phyloP scores from a whole-genome alignment of 345 rosid species.

The Populus davidiana region DNA sequence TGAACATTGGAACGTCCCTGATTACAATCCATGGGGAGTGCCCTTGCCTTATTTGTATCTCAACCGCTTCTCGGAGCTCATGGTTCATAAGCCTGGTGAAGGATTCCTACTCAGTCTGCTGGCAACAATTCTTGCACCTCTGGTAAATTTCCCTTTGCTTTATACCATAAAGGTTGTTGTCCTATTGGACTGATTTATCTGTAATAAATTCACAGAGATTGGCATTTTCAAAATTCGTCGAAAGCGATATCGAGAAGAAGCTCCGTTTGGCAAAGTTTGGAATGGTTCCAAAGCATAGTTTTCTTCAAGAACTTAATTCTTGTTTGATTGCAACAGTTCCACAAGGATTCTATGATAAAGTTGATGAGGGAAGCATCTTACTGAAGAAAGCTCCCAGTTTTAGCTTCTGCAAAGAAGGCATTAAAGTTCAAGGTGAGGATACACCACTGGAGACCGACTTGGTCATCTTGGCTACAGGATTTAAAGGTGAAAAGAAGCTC shows the following conservation, averaged over 20 bases:
- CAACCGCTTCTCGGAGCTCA: constrained; percentile 45
- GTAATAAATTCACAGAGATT: constrained; percentile 26
- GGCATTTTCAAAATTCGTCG: constrained; percentile 35
- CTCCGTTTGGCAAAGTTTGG: constrained; percentile 32
- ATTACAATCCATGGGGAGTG: constrained; percentile 46
- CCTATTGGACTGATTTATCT: background rate
- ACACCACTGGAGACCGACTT: constrained; percentile 26
- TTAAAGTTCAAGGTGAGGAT: constrained; percentile 23
- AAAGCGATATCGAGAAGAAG: constrained; percentile 30
- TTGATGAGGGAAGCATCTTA: constrained; percentile 43
- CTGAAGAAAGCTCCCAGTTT: constrained; percentile 38
- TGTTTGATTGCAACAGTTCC: constrained; percentile 29
- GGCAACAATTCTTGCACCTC: constrained; percentile 40
- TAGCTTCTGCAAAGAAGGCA: constrained; percentile 31
- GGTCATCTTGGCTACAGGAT: constrained; percentile 43
- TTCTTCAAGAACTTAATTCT: constrained; percentile 26
- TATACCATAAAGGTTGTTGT: no score
- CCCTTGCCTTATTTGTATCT: constrained; percentile 31
- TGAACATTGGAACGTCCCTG: constrained; percentile 43
- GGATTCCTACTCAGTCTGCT: constrained; percentile 30
- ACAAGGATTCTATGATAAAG: constrained; percentile 29
- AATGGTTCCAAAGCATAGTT: constrained; percentile 44
- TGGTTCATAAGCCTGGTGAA: constrained; percentile 51
- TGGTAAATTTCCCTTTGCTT: constrained; percentile 17
- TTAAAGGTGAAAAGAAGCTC: constrained; percentile 36